Conservation (phyloP, 78 protist species). For the Tieghemostelium lacteum region DNA sequence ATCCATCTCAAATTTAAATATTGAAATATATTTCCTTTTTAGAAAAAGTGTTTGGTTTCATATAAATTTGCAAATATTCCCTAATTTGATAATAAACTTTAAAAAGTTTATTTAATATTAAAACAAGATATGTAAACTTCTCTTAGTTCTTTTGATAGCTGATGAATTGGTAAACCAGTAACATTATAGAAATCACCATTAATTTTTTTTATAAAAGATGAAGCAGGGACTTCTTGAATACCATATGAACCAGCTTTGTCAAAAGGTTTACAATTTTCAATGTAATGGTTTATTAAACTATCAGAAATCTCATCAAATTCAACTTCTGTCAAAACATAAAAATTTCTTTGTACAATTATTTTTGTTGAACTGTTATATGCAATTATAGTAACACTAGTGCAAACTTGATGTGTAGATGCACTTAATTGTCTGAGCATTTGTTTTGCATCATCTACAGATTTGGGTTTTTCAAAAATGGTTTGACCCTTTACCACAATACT, state of each 20-base stretch:
- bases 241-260: slow-evolving; percentile 75
- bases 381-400: slow-evolving; percentile 35
- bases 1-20: too few species aligned
- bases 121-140: too few species aligned
- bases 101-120: too few species aligned
- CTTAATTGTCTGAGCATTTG: slow-evolving; percentile 29
- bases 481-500: slow-evolving; percentile 67
- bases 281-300: slow-evolving; percentile 31
- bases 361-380: neutral
- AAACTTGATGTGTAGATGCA: slow-evolving; percentile 47
- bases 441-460: slow-evolving; percentile 29
- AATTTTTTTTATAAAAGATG: slow-evolving; percentile 54
- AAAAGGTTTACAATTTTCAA: slow-evolving; percentile 57
- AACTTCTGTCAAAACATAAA: slow-evolving; percentile 32
- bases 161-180: slow-evolving; percentile 70
- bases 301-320: slow-evolving; percentile 26
- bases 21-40: too few species aligned
- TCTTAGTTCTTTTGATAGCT: slow-evolving; percentile 17
- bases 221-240: slow-evolving; percentile 69
- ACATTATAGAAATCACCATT: slow-evolving; percentile 74
- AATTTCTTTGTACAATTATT: neutral
- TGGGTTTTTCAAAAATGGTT: slow-evolving; percentile 71
- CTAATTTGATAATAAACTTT: too few species aligned
- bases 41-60: too few species aligned
- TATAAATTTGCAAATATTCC: too few species aligned